These are phyloP conservation scores for Ambrosia artemisiifolia DNA, from an alignment of 129 eudicot genomes.

Conservation along the genomic window DNA sequence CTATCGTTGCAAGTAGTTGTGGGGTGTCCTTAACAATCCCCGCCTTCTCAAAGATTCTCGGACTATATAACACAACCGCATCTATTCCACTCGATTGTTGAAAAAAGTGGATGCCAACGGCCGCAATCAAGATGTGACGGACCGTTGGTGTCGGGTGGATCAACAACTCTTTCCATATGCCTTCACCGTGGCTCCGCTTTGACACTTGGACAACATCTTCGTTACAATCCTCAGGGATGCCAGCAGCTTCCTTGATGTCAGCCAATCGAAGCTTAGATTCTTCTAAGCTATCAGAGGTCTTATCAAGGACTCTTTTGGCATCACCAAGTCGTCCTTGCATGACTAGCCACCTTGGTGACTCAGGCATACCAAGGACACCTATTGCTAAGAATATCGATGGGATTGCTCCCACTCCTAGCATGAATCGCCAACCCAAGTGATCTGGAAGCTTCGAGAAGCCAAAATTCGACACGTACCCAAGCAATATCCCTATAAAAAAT, in stretches of 20 bases:
- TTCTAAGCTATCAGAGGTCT: conserved; percentile 49
- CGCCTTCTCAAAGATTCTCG: conserved; percentile 47
- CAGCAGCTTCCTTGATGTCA: conserved; percentile 59
- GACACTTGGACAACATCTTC: conserved; percentile 52
- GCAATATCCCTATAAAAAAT: conserved; percentile 38
- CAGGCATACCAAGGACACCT: conserved; percentile 72
- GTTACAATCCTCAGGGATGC: conserved; percentile 49
- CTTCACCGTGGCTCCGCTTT: conserved; percentile 31
- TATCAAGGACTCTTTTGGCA: conserved; percentile 62
- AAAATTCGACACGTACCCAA: conserved; percentile 60
- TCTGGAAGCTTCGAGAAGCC: conserved; percentile 48
- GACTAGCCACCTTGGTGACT: conserved; percentile 80
- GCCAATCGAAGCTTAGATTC: conserved; percentile 47
- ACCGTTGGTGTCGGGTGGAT: conserved; percentile 61
- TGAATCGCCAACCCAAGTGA: conserved; percentile 59
- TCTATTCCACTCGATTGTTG: conserved; percentile 73
- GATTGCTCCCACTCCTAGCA: conserved; percentile 63
- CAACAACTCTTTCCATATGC: conserved; percentile 61
- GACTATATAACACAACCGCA: conserved; percentile 59
- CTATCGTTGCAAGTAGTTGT: conserved; percentile 56
- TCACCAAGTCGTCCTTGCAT: conserved; percentile 69
- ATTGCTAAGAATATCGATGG: conserved; percentile 51
- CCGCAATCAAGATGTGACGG: conserved; percentile 48
- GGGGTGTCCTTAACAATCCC: conserved; percentile 42
- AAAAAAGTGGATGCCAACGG: conserved; percentile 55